Evolutionary conservation across 805 yeast species (phyloP), one percentile per base, ranked within the genome.

Genomic region (Huiozyma sinensis): DNA sequence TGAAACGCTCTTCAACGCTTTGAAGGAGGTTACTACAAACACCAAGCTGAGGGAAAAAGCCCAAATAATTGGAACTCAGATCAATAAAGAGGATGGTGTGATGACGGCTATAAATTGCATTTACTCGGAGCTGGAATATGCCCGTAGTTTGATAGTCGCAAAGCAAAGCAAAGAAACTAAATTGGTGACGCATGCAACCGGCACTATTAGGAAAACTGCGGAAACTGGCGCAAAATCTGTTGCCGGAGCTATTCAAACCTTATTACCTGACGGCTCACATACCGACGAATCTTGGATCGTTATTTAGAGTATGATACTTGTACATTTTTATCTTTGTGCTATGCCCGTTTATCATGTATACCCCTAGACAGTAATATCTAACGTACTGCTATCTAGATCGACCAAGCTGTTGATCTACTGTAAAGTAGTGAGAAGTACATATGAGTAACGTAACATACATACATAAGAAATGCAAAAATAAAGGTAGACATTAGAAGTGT

Each of bases 21-120:
- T 90, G 42, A 73, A 69, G 54, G 78, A 77, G 42, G 88, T 77
- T 0, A 77, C 88, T 0, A 73, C 79, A 0, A 80, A 85, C 53
- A 67, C 72, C 36, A 71, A 82, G 43, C 78, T 85, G 52, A 76
- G 74, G n/a, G 73, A 75, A 29, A 82, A 75, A 55, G 95, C 96
- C 0, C 65, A 64, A 38, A 63, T 62, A 9, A 65, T 86, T 12
- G 86, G 95, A 12, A 71, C 68, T 37, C 69, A 70, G 38, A 84
- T 90, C 45, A 62, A 74, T 8, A 61, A 66, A n/a, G 97, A 90
- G 57, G 68, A 82, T 54, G 97, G 97, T 2, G 95, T 88, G 6
- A 65, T 65, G 28, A 70, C 69, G 12, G 97, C 97, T 0, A 77
- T 90, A 36, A 79, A 77, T 43, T 66, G 77, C 7, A 83, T 90